Percentiles rank a stretch among this genome's conserved stretches.
Conservation (phyloP, 2,329 filamentous ascomycete genomes). For the Neonectria hederae region DNA sequence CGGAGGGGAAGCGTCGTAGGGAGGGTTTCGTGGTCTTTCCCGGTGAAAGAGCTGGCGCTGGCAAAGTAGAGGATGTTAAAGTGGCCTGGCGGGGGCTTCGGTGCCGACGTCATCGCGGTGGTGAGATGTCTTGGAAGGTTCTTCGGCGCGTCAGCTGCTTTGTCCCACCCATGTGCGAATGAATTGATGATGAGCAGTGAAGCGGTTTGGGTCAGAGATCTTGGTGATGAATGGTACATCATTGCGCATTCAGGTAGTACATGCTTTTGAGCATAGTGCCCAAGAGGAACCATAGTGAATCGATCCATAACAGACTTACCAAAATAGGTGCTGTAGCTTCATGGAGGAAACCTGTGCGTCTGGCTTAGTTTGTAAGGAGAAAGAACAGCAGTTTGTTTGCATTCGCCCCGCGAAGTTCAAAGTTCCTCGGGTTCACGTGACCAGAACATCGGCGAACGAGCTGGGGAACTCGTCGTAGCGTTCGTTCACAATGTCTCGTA, state of each 20-base stretch:
- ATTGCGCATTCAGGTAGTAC: constrained; percentile 67
- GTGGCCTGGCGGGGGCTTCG: constrained; percentile 66
- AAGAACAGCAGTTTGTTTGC: constrained; percentile 12
- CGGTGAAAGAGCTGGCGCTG: constrained; percentile 74
- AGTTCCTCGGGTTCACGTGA: constrained; percentile 30
- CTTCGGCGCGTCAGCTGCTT: constrained; percentile 34
- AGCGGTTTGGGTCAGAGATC: constrained; percentile 69
- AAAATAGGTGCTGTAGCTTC: constrained; percentile 29
- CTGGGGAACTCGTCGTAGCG: constrained; percentile 11
- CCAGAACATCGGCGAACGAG: background rate
- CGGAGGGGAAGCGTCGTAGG: constrained; percentile 71
- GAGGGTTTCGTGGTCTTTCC: constrained; percentile 71
- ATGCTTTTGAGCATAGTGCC: constrained; percentile 66
- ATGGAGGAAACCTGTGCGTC: constrained; percentile 8
- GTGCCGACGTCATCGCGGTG: constrained; percentile 47
- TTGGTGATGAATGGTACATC: constrained; percentile 74
- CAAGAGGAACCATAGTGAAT: constrained; percentile 28
- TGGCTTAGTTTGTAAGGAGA: constrained; percentile 16
- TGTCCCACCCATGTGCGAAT: constrained; percentile 11
- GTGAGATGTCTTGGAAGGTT: constrained; percentile 13
- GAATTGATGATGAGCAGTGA: constrained; percentile 16
- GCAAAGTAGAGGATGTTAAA: constrained; percentile 89
- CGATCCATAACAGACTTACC: constrained; percentile 46
- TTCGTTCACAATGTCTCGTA: constrained; percentile 17
- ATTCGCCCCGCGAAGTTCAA: constrained; percentile 32